phyloP scores from a whole-genome alignment of 1,284 basidiomycete species.

The Moesziomyces sp. region DNA sequence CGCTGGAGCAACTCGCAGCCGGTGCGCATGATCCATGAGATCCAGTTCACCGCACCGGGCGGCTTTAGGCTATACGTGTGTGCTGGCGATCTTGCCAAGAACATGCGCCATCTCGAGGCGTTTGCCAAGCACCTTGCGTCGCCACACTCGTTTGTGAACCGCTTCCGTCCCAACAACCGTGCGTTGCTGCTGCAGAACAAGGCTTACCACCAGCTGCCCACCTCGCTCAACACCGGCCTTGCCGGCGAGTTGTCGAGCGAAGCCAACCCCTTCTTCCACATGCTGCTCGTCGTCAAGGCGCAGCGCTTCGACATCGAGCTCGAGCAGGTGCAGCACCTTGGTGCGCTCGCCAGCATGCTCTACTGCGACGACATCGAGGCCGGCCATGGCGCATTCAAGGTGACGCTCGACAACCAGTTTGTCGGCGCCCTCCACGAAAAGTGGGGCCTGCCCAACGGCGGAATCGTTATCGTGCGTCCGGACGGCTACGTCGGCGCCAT shows the following conservation, averaged over 20 bases:
- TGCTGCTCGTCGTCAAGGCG: slow-evolving; percentile 61
- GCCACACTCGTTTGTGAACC: slow-evolving; percentile 56
- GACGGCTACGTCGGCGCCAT: slow-evolving; percentile 79
- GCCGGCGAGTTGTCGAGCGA: slow-evolving; percentile 51
- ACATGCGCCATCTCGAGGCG: slow-evolving; percentile 36
- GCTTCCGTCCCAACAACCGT: slow-evolving; percentile 45
- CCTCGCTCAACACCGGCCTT: slow-evolving; percentile 58
- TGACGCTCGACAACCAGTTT: slow-evolving; percentile 48
- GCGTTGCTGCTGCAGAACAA: slow-evolving; percentile 38
- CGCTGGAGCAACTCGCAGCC: slow-evolving; percentile 76
- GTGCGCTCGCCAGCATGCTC: slow-evolving; percentile 70
- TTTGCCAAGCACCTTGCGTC: slow-evolving; percentile 48
- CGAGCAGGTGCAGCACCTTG: slow-evolving; percentile 56
- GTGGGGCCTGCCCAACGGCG: slow-evolving; percentile 74
- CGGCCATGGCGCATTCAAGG: slow-evolving; percentile 68
- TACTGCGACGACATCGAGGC: slow-evolving; percentile 71
- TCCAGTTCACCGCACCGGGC: slow-evolving; percentile 73
- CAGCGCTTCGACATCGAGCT: slow-evolving; percentile 64
- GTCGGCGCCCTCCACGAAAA: slow-evolving; percentile 70
- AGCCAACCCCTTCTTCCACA: slow-evolving; percentile 66
- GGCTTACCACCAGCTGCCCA: slow-evolving; percentile 46
- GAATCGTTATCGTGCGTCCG: slow-evolving; percentile 76
- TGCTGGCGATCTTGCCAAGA: slow-evolving; percentile 71
- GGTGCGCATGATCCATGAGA: slow-evolving; percentile 76
- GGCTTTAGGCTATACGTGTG: slow-evolving; percentile 81